Percentiles rank a stretch among this genome's conserved stretches.
These are phyloP conservation scores for Lentinula edodes DNA, from an alignment of 768 basidiomycete species.

Conservation along the genomic window DNA sequence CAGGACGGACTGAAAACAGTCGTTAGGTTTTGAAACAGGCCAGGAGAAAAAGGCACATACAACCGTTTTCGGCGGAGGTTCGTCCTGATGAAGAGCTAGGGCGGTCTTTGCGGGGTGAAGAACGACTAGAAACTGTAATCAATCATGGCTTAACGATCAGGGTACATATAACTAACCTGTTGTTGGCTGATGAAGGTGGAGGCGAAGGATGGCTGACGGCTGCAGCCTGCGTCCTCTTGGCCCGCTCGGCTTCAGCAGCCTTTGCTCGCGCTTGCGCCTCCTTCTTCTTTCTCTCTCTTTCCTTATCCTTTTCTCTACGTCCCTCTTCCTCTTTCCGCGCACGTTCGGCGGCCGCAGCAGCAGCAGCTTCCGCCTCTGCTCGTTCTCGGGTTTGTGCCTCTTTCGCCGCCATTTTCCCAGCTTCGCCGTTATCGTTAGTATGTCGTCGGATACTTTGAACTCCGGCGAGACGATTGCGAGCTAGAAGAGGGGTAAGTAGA, in stretches of 20 bases:
- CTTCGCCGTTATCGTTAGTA: slow-evolving; percentile 94
- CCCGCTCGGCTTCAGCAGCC: slow-evolving; percentile 37
- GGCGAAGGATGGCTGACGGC: slow-evolving; percentile 19
- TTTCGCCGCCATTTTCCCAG: slow-evolving; percentile 41
- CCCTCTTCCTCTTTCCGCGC: slow-evolving; percentile 26
- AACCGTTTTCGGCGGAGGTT: neutral
- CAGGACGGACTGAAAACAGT: slow-evolving; percentile 41
- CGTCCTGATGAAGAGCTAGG: slow-evolving; percentile 13
- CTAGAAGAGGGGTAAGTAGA: no score
- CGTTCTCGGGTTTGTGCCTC: slow-evolving; percentile 30
- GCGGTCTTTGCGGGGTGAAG: slow-evolving; percentile 15
- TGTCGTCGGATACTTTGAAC: slow-evolving; percentile 94
- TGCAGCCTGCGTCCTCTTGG: slow-evolving; percentile 36
- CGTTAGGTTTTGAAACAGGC: neutral
- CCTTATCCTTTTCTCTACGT: slow-evolving; percentile 25
- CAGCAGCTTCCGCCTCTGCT: slow-evolving; percentile 35
- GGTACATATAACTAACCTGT: slow-evolving; percentile 17
- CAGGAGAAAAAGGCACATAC: slow-evolving; percentile 4
- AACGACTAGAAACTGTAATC: neutral
- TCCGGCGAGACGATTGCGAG: slow-evolving; percentile 91
- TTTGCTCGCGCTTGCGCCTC: slow-evolving; percentile 41
- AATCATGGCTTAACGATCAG: neutral
- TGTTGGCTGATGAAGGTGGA: slow-evolving; percentile 25
- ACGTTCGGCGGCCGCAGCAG: slow-evolving; percentile 30
- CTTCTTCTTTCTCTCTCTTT: slow-evolving; percentile 36